phyloP scores from a whole-genome alignment of 1,284 basidiomycete genomes.

The Tremellales sp. region DNA sequence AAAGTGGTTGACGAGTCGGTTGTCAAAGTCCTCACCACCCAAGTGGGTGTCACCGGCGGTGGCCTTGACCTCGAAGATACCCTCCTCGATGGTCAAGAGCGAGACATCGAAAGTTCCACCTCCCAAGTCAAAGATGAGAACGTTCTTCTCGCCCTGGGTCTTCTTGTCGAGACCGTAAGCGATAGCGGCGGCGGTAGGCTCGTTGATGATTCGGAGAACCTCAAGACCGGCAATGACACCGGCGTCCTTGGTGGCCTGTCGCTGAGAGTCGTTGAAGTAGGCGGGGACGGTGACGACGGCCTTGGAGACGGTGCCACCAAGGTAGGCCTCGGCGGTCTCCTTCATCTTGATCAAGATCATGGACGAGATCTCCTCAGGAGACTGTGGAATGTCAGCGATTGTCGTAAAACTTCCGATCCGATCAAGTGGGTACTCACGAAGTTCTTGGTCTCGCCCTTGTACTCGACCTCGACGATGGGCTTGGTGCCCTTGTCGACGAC shows the following conservation, averaged over 20 bases:
- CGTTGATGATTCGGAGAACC: conserved; percentile 67
- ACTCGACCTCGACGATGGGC: conserved; percentile 77
- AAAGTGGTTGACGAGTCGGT: conserved; percentile 86
- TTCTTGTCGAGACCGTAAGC: conserved; percentile 64
- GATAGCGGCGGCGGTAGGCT: conserved; percentile 55
- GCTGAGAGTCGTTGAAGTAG: conserved; percentile 67
- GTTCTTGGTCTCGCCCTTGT: conserved; percentile 78
- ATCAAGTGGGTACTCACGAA: conserved; percentile 61
- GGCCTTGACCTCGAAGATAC: conserved; percentile 64
- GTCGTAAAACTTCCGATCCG: no score
- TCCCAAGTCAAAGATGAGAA: conserved; percentile 99
- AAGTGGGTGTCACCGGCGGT: conserved; percentile 97
- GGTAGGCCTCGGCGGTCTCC: conserved; percentile 66
- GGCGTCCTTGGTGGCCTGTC: conserved; percentile 61
- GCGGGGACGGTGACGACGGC: conserved; percentile 66
- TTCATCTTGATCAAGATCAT: conserved; percentile 99
- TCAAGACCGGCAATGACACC: conserved; percentile 62
- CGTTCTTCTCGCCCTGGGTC: conserved; percentile 90
- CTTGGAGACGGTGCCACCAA: conserved; percentile 62
- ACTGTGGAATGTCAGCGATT: conserved; percentile 13
- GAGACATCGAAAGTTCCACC: conserved; percentile 77
- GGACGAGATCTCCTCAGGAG: conserved; percentile 66
- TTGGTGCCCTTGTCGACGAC: conserved; percentile 77
- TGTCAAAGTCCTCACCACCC: conserved; percentile 99
- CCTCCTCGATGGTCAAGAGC: conserved; percentile 60